phyloP scores from a whole-genome alignment of 768 basidiomycete species.

The Hortiboletus flavorubellus region DNA sequence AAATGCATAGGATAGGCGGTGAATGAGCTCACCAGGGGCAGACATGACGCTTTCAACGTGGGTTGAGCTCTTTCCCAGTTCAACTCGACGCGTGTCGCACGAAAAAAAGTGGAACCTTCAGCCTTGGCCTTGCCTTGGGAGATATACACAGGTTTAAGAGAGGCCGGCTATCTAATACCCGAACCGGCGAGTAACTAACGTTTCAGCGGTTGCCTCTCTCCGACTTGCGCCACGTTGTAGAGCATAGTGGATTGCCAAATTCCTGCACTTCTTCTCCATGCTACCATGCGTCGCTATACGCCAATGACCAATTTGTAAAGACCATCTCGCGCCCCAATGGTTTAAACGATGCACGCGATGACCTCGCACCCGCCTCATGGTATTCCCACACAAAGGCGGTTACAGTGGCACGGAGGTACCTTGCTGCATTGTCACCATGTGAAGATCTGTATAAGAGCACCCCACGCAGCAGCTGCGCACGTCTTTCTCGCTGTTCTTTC shows the following conservation, averaged over 20 bases:
- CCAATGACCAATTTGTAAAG: not conserved
- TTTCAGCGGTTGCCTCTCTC: not conserved
- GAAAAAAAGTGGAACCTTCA: no score
- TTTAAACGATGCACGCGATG: not conserved
- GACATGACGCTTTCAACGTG: conserved; percentile 11
- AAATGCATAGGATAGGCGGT: not conserved
- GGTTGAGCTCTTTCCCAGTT: not conserved
- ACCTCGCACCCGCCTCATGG: not conserved
- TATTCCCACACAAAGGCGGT: not conserved
- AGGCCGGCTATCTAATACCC: not conserved
- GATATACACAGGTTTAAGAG: no score
- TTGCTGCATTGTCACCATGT: not conserved
- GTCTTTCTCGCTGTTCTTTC: not conserved
- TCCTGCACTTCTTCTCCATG: not conserved
- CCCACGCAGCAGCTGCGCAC: not conserved
- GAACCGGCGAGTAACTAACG: not conserved
- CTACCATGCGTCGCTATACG: not conserved
- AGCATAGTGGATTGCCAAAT: no score
- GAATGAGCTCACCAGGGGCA: conserved; percentile 4
- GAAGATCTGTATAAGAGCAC: conserved; percentile 4
- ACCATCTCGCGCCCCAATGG: not conserved
- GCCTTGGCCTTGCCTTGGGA: no score
- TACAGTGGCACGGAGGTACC: not conserved
- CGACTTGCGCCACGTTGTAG: not conserved
- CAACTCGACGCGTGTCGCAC: not conserved